Evolutionary conservation across 2,329 filamentous ascomycete genomes (phyloP), one percentile per base, ranked within the genome.

Genomic region (Cordyceps pruinosa): DNA sequence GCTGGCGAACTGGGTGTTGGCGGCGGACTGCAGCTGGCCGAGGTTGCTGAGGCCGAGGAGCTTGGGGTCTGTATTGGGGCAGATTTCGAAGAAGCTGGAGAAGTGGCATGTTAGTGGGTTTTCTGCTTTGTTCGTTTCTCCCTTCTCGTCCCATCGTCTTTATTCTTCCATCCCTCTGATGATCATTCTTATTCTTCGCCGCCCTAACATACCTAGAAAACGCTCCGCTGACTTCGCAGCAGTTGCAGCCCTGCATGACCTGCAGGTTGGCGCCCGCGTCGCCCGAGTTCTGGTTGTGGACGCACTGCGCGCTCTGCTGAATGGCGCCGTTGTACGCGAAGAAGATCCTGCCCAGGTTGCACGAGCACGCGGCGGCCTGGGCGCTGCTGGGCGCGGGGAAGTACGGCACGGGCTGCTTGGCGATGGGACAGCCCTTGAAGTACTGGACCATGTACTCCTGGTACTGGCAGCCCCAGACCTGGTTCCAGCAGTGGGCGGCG

Each of bases 391-490:
- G 71, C 0, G 66, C 62, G 3, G 71, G 71, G 57, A 70, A 73
- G 63, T 72, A 73, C n/a, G 71, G 71, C 21, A 73, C 68, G 13
- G 67, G 65, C 26, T 59, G 54, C 39, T 68, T 68, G 23, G 59
- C 58, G 19, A 64, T 64, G 25, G 67, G 65, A 58, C 70, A 72
- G 21, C 66, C 53, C 25, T 61, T 54, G 50, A 72, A 64, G 58
- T 72, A 73, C 53, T 68, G 61, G 28, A 70, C 61, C 19, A 71
- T 64, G 61, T 71, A 72, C 37, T 68, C 62, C 60, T 73, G 70
- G 56, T 73, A 73, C 61, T 72, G 69, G 61, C 70, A 73, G 39
- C 70, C 70, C 61, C 68, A 73, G 48, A 72, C 70, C 57, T 68
- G 65, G 58, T 73, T 73, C 71, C 71, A 73, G 63, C 70, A 73